Conservation (phyloP, 108 stramenopile species). For the Pseudonitzschia multiseries region DNA sequence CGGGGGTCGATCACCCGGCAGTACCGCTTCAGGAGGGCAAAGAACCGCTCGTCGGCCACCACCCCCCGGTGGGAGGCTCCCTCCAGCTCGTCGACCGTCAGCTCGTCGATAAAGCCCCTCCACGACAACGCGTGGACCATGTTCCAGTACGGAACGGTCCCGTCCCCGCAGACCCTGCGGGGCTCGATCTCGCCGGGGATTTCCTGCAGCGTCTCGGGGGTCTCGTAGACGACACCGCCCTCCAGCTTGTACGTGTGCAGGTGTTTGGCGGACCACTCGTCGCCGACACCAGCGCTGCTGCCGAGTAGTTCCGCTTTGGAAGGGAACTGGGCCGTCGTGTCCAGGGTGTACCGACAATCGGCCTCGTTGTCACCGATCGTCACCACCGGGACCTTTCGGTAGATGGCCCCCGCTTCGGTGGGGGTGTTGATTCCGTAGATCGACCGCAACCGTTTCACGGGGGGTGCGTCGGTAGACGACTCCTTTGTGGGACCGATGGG, state of each 20-base stretch:
- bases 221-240: slow-evolving; percentile 45
- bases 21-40: slow-evolving; percentile 4
- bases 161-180: slow-evolving; percentile 43
- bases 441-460: slow-evolving; percentile 50
- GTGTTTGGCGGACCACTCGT: not conserved
- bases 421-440: slow-evolving; percentile 63
- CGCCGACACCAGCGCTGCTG: not conserved
- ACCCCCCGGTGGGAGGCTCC: slow-evolving; percentile 46
- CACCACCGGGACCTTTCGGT: slow-evolving; percentile 26
- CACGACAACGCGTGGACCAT: slow-evolving; percentile 42
- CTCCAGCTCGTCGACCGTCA: slow-evolving; percentile 50
- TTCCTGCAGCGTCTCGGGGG: slow-evolving; percentile 19
- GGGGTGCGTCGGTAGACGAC: slow-evolving; percentile 40
- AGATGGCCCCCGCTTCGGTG: slow-evolving; percentile 52
- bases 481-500: slow-evolving; percentile 20
- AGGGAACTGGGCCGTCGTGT: slow-evolving; percentile 33
- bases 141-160: slow-evolving; percentile 59
- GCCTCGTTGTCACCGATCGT: slow-evolving; percentile 19
- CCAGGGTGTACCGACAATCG: slow-evolving; percentile 29
- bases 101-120: slow-evolving; percentile 28
- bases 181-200: slow-evolving; percentile 22
- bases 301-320: no score
- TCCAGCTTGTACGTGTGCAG: slow-evolving; percentile 12
- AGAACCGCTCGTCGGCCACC: slow-evolving; percentile 30
- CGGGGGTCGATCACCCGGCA: slow-evolving; percentile 10